Conservation (phyloP, 2,329 filamentous ascomycete species). For the Trichoderma sp. region DNA sequence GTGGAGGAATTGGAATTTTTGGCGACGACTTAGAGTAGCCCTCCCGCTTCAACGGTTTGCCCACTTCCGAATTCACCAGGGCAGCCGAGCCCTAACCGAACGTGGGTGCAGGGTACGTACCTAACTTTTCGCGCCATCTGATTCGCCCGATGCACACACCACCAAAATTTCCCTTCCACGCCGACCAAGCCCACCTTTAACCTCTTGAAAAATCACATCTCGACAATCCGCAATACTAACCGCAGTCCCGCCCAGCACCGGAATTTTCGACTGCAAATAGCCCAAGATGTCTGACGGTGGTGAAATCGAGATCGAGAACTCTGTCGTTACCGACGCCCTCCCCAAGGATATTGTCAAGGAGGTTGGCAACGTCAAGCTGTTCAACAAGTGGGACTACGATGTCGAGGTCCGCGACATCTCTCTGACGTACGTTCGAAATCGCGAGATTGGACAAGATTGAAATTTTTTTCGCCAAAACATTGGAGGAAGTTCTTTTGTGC, state of each 20-base stretch:
- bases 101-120: conserved; percentile 31
- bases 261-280: conserved; percentile 40
- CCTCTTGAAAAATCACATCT: conserved; percentile 38
- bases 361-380: conserved; percentile 91
- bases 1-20: conserved; percentile 35
- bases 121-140: conserved; percentile 29
- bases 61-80: conserved; percentile 36
- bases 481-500: conserved; percentile 25
- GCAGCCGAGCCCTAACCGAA: conserved; percentile 44
- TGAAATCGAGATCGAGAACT: conserved; percentile 88
- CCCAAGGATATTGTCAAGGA: conserved; percentile 90
- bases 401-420: conserved; percentile 99
- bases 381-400: conserved; percentile 98
- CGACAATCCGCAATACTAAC: conserved; percentile 41
- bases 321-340: conserved; percentile 73
- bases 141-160: conserved; percentile 39
- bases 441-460: conserved; percentile 3
- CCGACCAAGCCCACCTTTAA: conserved; percentile 35
- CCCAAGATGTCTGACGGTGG: conserved; percentile 87
- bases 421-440: conserved; percentile 72
- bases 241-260: conserved; percentile 38
- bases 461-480: not conserved
- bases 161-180: conserved; percentile 39
- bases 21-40: conserved; percentile 30
- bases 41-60: conserved; percentile 31